Evolutionary conservation across 495 filamentous ascomycete genomes (phyloP).

Genomic region (Parathielavia appendiculata): DNA sequence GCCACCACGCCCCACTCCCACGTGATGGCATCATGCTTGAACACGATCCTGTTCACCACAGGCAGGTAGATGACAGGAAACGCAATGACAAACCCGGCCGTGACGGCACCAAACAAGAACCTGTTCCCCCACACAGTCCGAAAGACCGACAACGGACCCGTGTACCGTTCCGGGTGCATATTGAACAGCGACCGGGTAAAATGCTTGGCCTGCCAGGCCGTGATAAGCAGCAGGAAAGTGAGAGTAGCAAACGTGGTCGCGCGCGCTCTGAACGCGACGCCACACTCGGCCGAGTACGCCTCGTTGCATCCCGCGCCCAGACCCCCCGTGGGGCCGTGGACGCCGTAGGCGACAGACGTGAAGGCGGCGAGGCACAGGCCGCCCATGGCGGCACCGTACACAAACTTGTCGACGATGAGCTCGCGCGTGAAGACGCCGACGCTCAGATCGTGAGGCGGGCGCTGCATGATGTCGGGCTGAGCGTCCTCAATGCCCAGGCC

Average conservation of each 20-base stretch:
- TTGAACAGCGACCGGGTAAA: conserved; percentile 64
- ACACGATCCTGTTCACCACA: conserved; percentile 59
- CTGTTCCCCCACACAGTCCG: conserved; percentile 62
- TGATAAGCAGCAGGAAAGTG: conserved; percentile 65
- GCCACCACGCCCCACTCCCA: conserved; percentile 68
- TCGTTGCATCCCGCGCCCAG: conserved; percentile 62
- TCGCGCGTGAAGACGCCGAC: conserved; percentile 66
- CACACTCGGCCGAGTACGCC: conserved; percentile 48
- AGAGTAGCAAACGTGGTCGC: conserved; percentile 71
- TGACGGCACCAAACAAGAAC: conserved; percentile 68
- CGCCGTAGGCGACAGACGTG: conserved; percentile 60
- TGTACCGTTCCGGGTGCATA: conserved; percentile 60
- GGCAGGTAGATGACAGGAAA: conserved; percentile 73
- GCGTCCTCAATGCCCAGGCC: conserved; percentile 68
- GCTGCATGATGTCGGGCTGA: conserved; percentile 63
- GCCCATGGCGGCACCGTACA: conserved; percentile 68
- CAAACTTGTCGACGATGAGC: conserved; percentile 65
- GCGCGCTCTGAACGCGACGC: conserved; percentile 64
- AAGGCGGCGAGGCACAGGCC: conserved; percentile 61
- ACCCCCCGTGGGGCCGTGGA: conserved; percentile 52
- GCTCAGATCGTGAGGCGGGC: conserved; percentile 61
- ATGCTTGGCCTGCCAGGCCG: conserved; percentile 70
- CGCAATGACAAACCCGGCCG: conserved; percentile 60
- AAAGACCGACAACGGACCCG: conserved; percentile 48
- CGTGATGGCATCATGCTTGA: conserved; percentile 64